Evolutionary conservation across 805 yeast genomes (phyloP).

Genomic region (Wickerhamomyces bisporus): DNA sequence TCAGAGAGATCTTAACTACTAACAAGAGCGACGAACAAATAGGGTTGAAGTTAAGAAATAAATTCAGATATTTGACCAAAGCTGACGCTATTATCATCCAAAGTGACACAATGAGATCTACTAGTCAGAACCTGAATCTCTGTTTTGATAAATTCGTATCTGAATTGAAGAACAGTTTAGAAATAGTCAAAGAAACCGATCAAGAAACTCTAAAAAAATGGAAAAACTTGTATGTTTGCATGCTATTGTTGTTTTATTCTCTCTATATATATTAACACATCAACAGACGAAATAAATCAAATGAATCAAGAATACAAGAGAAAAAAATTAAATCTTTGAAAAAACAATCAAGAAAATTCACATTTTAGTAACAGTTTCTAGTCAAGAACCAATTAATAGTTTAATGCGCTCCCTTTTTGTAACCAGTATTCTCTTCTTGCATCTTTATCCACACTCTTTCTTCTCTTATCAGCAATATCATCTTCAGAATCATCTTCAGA

Average conservation of each 20-base stretch:
- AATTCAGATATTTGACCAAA: constrained; percentile 51
- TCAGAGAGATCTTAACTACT: constrained; percentile 36
- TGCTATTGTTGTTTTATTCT: neutral
- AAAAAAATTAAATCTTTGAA: constrained; percentile 35
- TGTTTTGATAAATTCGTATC: constrained; percentile 57
- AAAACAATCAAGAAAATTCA: constrained; percentile 29
- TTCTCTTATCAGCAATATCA: constrained; percentile 9
- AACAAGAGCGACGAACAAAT: constrained; percentile 3
- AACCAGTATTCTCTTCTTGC: constrained; percentile 32
- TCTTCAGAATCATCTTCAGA: constrained; percentile 20
- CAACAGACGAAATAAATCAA: constrained; percentile 19
- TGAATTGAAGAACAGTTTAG: constrained; percentile 43
- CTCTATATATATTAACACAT: constrained; percentile 1
- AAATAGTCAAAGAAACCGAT: constrained; percentile 43
- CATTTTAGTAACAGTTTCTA: too few species aligned
- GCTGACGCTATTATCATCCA: constrained; percentile 50
- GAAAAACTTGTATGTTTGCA: constrained; percentile 29
- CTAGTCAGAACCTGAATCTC: constrained; percentile 49
- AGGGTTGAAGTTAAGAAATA: constrained; percentile 6
- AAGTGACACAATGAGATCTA: constrained; percentile 53
- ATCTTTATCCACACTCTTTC: constrained; percentile 16
- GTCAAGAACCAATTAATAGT: neutral
- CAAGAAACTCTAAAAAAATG: constrained; percentile 46
- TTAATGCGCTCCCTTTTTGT: constrained; percentile 27
- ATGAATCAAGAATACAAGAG: constrained; percentile 29